Evolutionary conservation across 139 green algal species (phyloP).

Genomic region (Chlorella sp.): DNA sequence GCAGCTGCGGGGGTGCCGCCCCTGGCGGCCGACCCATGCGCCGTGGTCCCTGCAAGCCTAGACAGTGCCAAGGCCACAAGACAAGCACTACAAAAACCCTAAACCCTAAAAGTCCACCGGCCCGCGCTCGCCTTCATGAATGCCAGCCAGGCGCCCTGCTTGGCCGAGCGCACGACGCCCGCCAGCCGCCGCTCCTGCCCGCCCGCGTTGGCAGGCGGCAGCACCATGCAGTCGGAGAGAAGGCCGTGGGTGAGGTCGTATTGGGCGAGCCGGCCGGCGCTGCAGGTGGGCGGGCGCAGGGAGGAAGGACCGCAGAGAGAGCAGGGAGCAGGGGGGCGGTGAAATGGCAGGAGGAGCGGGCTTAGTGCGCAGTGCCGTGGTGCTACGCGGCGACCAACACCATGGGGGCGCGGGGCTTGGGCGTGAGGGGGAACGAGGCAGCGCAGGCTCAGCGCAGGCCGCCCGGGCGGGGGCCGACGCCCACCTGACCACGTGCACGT

Average conservation of each 20-base stretch:
- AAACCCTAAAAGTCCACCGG: no score
- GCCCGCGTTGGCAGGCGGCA: slow-evolving; percentile 9
- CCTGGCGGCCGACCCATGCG: no score
- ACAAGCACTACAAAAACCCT: no score
- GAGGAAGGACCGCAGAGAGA: no score
- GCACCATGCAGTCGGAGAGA: slow-evolving; percentile 23
- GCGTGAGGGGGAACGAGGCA: no score
- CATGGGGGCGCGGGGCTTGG: no score
- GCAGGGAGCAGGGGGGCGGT: no score
- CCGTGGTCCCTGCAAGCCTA: no score
- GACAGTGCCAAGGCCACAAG: no score
- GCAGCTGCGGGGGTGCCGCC: neutral
- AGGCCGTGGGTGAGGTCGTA: slow-evolving; percentile 47
- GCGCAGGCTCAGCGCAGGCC: neutral
- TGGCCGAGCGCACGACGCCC: slow-evolving; percentile 11
- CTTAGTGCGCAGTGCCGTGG: no score
- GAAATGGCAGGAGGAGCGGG: no score
- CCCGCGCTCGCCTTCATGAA: slow-evolving; percentile 9
- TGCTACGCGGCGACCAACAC: no score
- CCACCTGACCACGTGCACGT: slow-evolving; percentile 29
- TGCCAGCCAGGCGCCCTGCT: slow-evolving; percentile 20
- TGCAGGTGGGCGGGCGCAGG: neutral
- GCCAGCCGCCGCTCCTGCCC: slow-evolving; percentile 24
- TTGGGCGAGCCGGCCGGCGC: slow-evolving; percentile 14
- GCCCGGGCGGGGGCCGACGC: neutral